Conservation (phyloP, 768 basidiomycete species). For the Naganishia onofrii region DNA sequence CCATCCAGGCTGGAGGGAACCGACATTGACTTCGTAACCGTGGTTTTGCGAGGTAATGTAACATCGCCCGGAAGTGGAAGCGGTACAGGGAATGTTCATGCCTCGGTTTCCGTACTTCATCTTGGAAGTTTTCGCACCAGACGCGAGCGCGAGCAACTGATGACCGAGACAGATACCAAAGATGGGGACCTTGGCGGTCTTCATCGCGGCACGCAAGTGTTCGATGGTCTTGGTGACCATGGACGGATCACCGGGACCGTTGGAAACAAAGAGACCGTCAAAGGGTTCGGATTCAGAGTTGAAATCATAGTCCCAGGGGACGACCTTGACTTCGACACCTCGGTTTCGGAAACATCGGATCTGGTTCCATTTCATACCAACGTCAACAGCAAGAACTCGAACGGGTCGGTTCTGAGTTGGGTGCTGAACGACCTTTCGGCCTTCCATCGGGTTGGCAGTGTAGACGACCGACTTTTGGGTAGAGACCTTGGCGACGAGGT, state of each 20-base stretch:
- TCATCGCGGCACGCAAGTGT: conserved; percentile 67
- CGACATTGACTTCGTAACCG: conserved; percentile 87
- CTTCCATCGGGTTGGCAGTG: conserved; percentile 58
- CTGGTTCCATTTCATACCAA: conserved; percentile 99
- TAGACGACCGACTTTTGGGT: conserved; percentile 66
- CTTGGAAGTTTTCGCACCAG: conserved; percentile 90
- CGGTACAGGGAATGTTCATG: conserved; percentile 97
- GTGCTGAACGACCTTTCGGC: conserved; percentile 61
- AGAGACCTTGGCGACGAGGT: conserved; percentile 89
- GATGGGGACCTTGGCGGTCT: conserved; percentile 63
- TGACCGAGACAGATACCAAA: conserved; percentile 99
- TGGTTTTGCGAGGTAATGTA: conserved; percentile 99
- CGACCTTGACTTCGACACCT: conserved; percentile 92
- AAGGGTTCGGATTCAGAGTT: conserved; percentile 68
- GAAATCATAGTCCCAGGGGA: conserved; percentile 96
- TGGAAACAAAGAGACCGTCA: conserved; percentile 94
- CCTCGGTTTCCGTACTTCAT: conserved; percentile 99
- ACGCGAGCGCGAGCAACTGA: conserved; percentile 90
- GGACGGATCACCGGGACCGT: conserved; percentile 95
- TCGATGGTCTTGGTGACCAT: conserved; percentile 71
- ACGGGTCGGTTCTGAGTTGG: conserved; percentile 70
- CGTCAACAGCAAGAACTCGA: conserved; percentile 86
- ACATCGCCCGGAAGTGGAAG: conserved; percentile 86
- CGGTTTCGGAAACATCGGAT: conserved; percentile 90
- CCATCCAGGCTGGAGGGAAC: conserved; percentile 78